Base-by-base conservation (phyloP, 2,329 filamentous ascomycete species). In the Rhynchosporium graminicola region DNA sequence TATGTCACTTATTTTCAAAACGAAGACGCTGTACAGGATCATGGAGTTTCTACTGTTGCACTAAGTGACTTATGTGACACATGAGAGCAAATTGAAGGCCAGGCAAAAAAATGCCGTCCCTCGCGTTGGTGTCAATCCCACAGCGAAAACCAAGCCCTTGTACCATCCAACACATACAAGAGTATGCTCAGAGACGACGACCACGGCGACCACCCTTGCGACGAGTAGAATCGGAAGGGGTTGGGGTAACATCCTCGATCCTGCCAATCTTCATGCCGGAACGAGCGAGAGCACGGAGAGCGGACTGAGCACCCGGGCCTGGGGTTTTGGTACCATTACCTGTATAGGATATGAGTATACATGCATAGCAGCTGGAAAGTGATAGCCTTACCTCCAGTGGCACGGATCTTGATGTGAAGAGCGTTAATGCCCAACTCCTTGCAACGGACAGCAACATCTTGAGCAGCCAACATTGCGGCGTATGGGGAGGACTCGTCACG, bases 201-300 rank as follows among this genome's bases (percentile, higher is more conserved):
- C 95, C 95, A 91, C 95, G 94, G 83, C 95, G 93, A 97, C 95
- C 95, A 86, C 95, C 95, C 92, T 99, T 99, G 86, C 94, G 93
- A 84, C 95, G 91, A 77, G 95, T 99, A 80, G 92, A 97, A 83
- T 99, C 95, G 81, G 95, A 99, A 76, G 96, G 95, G 67, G 95
- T 99, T 76, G 95, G 95, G 76, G 96, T 99, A 71, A 99, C 95
- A 80, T 99, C 95, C 90, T 99, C 95, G 77, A 99, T 99, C 79
- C 95, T 91, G 79, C 95, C 95, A 76, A 99, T 99, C 87, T 94
- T 96, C 96, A 99, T 99, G 80, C 95, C 95, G 75, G 95, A 92
- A 87, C 95, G 96, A 79, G 95, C 95, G 74, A 99, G 90, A 76
- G 95, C 96, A 80, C 95, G 95, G 82, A 99, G 94, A 77, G 95